Conservation (phyloP, 768 basidiomycete genomes). For the Lentinula boryana region DNA sequence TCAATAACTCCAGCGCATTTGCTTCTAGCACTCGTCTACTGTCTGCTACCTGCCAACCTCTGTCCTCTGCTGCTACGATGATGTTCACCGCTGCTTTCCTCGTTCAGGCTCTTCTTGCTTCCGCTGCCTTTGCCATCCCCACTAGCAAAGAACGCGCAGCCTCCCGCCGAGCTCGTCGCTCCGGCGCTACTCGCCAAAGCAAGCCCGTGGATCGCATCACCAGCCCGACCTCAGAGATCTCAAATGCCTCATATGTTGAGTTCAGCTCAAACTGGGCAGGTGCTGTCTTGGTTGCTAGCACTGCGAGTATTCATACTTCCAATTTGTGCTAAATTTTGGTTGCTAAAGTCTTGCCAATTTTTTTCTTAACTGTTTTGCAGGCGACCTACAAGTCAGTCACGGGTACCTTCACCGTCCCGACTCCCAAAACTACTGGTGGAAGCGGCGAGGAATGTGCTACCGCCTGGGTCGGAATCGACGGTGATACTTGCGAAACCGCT, state of each 20-base stretch:
- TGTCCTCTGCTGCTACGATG: not conserved
- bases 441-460: conserved; percentile 1
- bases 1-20: not conserved
- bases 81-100: conserved; percentile 2
- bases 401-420: conserved; percentile 9
- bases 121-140: conserved; percentile 3
- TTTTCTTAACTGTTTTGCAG: not conserved
- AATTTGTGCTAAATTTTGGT: not conserved
- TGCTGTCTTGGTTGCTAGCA: conserved; percentile 3
- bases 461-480: conserved; percentile 11
- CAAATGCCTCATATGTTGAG: conserved; percentile 1
- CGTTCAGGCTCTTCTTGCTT: not conserved
- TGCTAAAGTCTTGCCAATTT: not conserved
- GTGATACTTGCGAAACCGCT: conserved; percentile 4
- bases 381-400: conserved; percentile 6
- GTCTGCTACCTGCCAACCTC: conserved; percentile 1
- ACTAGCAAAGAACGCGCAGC: not conserved
- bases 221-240: not conserved
- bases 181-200: not conserved
- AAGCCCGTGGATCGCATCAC: conserved; percentile 4
- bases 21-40: not conserved
- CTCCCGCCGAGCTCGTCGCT: conserved; percentile 2
- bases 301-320: not conserved
- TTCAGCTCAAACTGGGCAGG: conserved; percentile 7
- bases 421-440: not conserved